Base-by-base conservation (phyloP, 1,139 yeast species). In the Protomyces pachydermus region DNA sequence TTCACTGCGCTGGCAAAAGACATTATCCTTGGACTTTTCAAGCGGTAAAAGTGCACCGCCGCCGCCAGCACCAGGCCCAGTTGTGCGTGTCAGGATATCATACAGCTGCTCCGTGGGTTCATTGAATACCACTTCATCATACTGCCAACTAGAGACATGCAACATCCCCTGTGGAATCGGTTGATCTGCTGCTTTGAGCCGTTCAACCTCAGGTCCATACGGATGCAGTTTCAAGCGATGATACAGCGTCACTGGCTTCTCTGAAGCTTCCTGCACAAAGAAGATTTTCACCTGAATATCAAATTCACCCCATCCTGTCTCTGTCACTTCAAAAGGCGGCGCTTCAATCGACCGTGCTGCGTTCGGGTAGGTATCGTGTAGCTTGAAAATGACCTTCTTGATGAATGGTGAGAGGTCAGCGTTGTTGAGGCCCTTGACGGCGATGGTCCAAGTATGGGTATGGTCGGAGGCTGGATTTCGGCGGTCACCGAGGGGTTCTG, bases 221-320 rank as follows among this genome's bases (percentile, higher is more conserved):
- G 98, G 98, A 77, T 93, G 99, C 56, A 93, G 78, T 73, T 91
- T 90, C 70, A 93, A 78, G 68, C 89, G 96, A 74, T 93, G 98
- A 72, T 90, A 90, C 63, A 93, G 80, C 65, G 86, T 89, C 61
- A 93, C 79, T 73, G 88, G 87, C 78, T 93, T 95, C 74, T 95
- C 99, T 70, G 86, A 86, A 18, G 95, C 87, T 39, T 90, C 96
- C 32, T 86, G 81, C 54, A 86, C 87, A 75, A 93, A 93, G 74
- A 86, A 91, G 39, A 93, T 83, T 74, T 91, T 89, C 65, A 93
- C 86, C 50, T 88, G 84, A 68, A 95, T 88, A 72, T 93, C 99
- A 76, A 93, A 93, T 75, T 93, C 99, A 68, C 99, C 99, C 99
- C 99, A 93, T 0, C 99, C 99, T 0, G 98, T 89, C 73, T 95